Evolutionary conservation across 192 early-diverging fungal species (phyloP).

Genomic region (Coemansia sp.): DNA sequence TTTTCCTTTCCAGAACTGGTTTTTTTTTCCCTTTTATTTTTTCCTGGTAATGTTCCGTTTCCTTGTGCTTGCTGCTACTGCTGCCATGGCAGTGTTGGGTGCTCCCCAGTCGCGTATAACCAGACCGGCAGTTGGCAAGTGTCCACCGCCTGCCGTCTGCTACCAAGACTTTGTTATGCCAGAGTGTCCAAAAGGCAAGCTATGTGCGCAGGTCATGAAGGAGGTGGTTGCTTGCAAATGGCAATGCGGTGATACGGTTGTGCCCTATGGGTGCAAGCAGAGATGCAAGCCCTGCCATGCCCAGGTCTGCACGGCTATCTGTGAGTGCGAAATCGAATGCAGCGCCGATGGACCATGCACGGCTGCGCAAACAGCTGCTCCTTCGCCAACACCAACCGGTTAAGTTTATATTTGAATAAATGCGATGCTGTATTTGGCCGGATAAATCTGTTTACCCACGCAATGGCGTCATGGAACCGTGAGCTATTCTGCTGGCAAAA

Average conservation of each 20-base stretch:
- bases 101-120: neutral
- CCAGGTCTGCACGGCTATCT: slow-evolving; percentile 15
- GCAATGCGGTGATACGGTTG: slow-evolving; percentile 8
- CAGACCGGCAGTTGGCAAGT: slow-evolving; percentile 1
- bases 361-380: neutral
- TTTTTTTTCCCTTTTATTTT: neutral
- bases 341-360: slow-evolving; percentile 20
- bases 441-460: too few relatives aligned
- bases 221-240: slow-evolving; percentile 27
- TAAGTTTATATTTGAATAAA: too few relatives aligned
- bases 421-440: too few relatives aligned
- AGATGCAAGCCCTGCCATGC: slow-evolving; percentile 33
- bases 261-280: slow-evolving; percentile 14
- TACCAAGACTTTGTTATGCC: slow-evolving; percentile 15
- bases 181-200: neutral
- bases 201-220: slow-evolving; percentile 1
- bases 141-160: slow-evolving; percentile 19
- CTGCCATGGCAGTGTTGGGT: slow-evolving; percentile 4
- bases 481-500: too few relatives aligned
- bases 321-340: slow-evolving; percentile 37
- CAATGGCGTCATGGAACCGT: too few relatives aligned
- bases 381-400: neutral
- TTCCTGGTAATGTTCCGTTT: neutral
- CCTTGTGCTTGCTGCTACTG: neutral
- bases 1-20: too few relatives aligned